These are phyloP conservation scores for Hymenochaete sp. DNA, from an alignment of 1,284 basidiomycete species.

Conservation along the genomic window DNA sequence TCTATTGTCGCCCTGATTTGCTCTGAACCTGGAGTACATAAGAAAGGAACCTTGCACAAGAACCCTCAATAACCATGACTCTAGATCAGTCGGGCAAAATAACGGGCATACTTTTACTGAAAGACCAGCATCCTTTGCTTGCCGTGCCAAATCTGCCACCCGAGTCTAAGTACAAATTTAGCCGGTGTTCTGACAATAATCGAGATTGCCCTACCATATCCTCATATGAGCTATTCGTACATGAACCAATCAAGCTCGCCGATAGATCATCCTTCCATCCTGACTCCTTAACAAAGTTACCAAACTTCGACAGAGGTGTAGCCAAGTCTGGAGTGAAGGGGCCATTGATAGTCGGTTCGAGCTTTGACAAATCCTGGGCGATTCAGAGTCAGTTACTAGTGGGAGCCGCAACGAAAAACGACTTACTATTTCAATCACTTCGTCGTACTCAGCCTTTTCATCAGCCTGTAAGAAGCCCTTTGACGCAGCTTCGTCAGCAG, in stretches of 20 bases:
- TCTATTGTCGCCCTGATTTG: slow-evolving; percentile 98
- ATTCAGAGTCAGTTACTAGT: not conserved
- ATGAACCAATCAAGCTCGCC: slow-evolving; percentile 91
- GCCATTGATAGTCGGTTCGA: slow-evolving; percentile 95
- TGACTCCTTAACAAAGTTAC: slow-evolving; percentile 69
- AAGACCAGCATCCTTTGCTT: slow-evolving; percentile 81
- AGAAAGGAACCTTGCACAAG: slow-evolving; percentile 68
- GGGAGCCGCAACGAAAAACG: not conserved
- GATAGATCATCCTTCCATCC: slow-evolving; percentile 91
- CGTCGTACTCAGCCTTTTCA: slow-evolving; percentile 89
- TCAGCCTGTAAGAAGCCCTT: slow-evolving; percentile 79
- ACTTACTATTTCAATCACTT: slow-evolving; percentile 83
- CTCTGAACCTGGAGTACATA: slow-evolving; percentile 96
- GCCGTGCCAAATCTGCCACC: slow-evolving; percentile 85
- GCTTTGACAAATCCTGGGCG: slow-evolving; percentile 71
- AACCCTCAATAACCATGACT: slow-evolving; percentile 2
- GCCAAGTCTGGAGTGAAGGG: slow-evolving; percentile 98
- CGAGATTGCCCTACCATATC: slow-evolving; percentile 61
- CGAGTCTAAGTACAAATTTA: slow-evolving; percentile 44
- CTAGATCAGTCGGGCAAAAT: not conserved
- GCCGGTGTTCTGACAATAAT: slow-evolving; percentile 12
- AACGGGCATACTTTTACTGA: slow-evolving; percentile 50
- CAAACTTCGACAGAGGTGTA: slow-evolving; percentile 92
- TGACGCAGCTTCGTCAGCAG: slow-evolving; percentile 79
- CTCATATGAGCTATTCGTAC: slow-evolving; percentile 96